A percentile compares a stretch with the other conserved stretches of the same genome.
These are phyloP conservation scores for Triticum aestivum DNA, from an alignment of 176 grass and related monocot species.

Conservation along the genomic window IWGSC_CS_RefSeq_v2.1 NC_057808.1:364595065-364595564, in stretches of 20 bases:
- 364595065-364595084: not conserved
- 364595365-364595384: conserved; percentile 33
- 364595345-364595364: conserved; percentile 15
- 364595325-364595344: conserved; percentile 20
- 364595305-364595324: conserved; percentile 25
- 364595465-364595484: conserved; percentile 33
- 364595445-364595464: conserved; percentile 44
- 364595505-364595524: conserved; percentile 58
- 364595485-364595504: conserved; percentile 51
- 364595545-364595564: conserved; percentile 46
- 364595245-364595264: conserved; percentile 13
- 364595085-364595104: not conserved
- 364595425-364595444: conserved; percentile 29
- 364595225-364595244: conserved; percentile 20
- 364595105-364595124: not conserved
- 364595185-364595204: conserved; percentile 29
- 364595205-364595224: conserved; percentile 37
- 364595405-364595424: conserved; percentile 46
- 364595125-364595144: conserved; percentile 29
- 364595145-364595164: conserved; percentile 7
- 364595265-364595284: conserved; percentile 23
- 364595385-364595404: conserved; percentile 58
- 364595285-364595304: conserved; percentile 14
- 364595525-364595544: conserved; percentile 26
- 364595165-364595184: conserved; percentile 28